These are phyloP conservation scores for Epithele typhae DNA, from an alignment of 768 basidiomycete genomes.

Conservation along the genomic window DNA sequence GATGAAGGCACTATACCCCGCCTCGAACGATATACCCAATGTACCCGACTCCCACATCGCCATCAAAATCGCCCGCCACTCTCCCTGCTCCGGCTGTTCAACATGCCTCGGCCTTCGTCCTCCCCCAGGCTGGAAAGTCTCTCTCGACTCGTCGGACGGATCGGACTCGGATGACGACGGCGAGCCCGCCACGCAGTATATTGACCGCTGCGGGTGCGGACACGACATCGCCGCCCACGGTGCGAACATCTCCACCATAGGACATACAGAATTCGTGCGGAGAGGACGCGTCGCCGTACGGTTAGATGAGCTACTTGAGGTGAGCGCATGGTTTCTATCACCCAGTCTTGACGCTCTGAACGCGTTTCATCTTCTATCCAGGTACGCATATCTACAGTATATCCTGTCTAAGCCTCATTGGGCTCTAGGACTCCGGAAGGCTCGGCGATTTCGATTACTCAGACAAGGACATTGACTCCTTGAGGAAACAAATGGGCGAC, in stretches of 20 bases:
- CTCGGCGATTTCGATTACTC: conserved; percentile 77
- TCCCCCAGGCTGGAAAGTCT: conserved; percentile 44
- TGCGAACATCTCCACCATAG: conserved; percentile 54
- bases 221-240: conserved; percentile 64
- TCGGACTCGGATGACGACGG: conserved; percentile 71
- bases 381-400: neutral
- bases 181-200: conserved; percentile 43
- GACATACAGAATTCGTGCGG: conserved; percentile 63
- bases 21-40: conserved; percentile 44
- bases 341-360: too few species aligned
- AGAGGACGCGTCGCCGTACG: conserved; percentile 71
- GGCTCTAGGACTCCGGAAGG: conserved; percentile 63
- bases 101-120: conserved; percentile 73
- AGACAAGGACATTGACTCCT: conserved; percentile 63
- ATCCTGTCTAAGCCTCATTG: neutral
- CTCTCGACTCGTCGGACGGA: conserved; percentile 51
- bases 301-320: conserved; percentile 80
- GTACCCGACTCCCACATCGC: conserved; percentile 48
- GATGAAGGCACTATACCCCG: conserved; percentile 70
- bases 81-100: conserved; percentile 60
- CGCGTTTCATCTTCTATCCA: neutral
- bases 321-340: conserved; percentile 28
- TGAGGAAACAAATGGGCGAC: conserved; percentile 69
- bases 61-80: conserved; percentile 82
- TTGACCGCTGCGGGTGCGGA: conserved; percentile 64